A percentile compares a stretch with the other conserved stretches of the same genome.
phyloP scores from a whole-genome alignment of 495 filamentous ascomycete species.

The Daldinia loculata region DNA sequence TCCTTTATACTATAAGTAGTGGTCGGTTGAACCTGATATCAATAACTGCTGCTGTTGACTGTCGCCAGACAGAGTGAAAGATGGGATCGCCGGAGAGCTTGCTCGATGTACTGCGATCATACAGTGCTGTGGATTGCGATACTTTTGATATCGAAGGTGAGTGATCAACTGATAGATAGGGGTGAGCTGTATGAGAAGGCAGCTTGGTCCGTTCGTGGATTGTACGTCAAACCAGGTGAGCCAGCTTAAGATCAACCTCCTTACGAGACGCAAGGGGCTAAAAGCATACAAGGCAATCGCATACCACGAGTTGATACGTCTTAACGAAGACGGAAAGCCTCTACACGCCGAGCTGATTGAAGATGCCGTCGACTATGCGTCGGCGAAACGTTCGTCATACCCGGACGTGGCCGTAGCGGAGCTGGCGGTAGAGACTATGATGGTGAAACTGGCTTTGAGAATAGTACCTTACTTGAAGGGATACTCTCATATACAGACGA shows the following conservation, averaged over 20 bases:
- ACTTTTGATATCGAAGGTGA: conserved; percentile 66
- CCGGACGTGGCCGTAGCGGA: conserved; percentile 54
- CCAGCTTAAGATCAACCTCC: neutral
- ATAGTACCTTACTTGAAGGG: conserved; percentile 64
- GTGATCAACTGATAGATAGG: neutral
- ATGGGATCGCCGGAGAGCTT: conserved; percentile 38
- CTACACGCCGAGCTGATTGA: conserved; percentile 55
- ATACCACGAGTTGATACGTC: conserved; percentile 60
- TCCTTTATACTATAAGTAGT: too few relatives aligned
- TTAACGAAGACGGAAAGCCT: conserved; percentile 51
- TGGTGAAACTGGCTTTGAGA: conserved; percentile 62
- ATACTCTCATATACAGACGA: conserved; percentile 67
- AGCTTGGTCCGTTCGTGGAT: conserved; percentile 67
- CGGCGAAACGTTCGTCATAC: conserved; percentile 49
- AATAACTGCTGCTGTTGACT: neutral
- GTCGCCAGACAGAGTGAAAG: neutral
- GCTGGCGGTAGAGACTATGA: conserved; percentile 65
- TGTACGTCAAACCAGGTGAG: conserved; percentile 73
- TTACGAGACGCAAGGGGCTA: neutral
- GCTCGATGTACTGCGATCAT: conserved; percentile 53
- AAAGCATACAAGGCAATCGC: conserved; percentile 63
- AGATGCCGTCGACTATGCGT: conserved; percentile 56
- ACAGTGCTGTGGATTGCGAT: conserved; percentile 67
- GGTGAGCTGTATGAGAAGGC: neutral
- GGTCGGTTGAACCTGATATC: neutral